Percentiles rank a stretch among this genome's conserved stretches.
phyloP scores from a whole-genome alignment of 75 land plant genomes.

The Pinus taeda region DNA sequence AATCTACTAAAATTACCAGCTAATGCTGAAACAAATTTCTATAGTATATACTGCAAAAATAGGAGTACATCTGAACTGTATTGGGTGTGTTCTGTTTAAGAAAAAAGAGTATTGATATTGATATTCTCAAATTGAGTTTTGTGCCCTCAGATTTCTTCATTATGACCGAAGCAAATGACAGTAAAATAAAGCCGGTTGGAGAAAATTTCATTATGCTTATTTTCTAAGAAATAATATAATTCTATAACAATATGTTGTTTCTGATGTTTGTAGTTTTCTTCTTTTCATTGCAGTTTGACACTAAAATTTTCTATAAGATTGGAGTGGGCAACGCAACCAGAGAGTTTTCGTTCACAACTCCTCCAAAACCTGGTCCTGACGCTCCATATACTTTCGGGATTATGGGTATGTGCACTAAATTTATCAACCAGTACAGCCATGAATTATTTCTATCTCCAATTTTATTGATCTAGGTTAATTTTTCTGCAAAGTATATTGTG shows the following conservation, averaged over 20 bases:
- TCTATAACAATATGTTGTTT: neutral
- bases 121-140: neutral
- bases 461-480: neutral
- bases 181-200: too few relatives aligned
- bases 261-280: neutral
- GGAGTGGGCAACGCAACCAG: constrained; percentile 32
- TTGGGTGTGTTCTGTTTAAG: too few relatives aligned
- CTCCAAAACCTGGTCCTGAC: constrained; percentile 35
- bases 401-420: constrained; percentile 24
- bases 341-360: constrained; percentile 42
- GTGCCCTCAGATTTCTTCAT: too few relatives aligned
- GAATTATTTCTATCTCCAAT: neutral
- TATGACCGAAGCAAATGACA: too few relatives aligned
- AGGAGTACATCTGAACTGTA: too few relatives aligned
- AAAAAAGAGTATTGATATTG: neutral
- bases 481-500: too few relatives aligned
- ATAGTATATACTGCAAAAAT: too few relatives aligned
- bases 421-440: too few relatives aligned
- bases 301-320: constrained; percentile 44
- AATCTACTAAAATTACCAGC: too few relatives aligned
- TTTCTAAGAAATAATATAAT: too few relatives aligned
- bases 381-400: constrained; percentile 40
- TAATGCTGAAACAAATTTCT: too few relatives aligned
- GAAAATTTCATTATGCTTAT: neutral
- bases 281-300: constrained; percentile 26